phyloP scores from a whole-genome alignment of 1,139 yeast species.

The Saccharomyces hybrid region DNA sequence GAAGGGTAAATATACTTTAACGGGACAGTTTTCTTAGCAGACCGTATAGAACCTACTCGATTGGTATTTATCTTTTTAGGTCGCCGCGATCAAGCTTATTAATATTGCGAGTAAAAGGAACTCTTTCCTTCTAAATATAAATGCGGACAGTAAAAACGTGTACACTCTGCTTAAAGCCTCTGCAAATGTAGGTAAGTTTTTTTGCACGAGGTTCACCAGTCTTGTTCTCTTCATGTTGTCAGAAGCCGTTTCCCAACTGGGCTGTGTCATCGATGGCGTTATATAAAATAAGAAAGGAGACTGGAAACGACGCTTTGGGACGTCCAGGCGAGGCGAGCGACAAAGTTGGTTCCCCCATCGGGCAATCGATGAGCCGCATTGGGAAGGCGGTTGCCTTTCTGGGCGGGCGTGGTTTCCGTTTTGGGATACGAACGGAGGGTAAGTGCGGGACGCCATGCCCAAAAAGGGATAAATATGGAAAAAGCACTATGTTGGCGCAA shows the following conservation, averaged over 20 bases:
- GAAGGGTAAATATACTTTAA: background rate
- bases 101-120: background rate
- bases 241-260: background rate
- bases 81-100: background rate
- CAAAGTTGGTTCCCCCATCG: background rate
- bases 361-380: background rate
- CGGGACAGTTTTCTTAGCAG: too few species aligned
- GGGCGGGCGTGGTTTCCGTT: background rate
- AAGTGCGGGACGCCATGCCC: background rate
- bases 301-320: background rate
- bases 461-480: background rate
- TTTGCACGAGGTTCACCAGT: background rate
- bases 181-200: background rate
- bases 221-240: background rate
- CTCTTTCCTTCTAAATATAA: background rate
- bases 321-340: background rate
- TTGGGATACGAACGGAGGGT: background rate
- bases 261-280: slow-evolving; percentile 1
- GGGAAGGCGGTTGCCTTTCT: background rate
- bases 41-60: background rate
- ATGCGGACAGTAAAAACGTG: background rate
- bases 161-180: background rate
- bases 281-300: background rate
- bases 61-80: background rate
- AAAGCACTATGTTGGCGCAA: background rate